phyloP scores from a whole-genome alignment of 2,329 filamentous ascomycete genomes.

The Fusarium nodosum region DNA sequence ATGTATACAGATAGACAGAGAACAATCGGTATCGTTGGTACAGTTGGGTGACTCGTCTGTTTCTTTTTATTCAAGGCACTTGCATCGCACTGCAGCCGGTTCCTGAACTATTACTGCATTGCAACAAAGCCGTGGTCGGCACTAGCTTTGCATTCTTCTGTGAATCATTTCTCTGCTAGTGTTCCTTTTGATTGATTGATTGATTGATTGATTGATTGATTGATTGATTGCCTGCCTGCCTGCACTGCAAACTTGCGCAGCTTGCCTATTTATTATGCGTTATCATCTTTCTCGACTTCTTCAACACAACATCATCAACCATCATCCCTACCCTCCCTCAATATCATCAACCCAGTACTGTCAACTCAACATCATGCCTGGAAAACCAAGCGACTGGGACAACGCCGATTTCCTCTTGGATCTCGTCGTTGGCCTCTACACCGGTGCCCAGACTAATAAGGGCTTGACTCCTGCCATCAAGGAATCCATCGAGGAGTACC shows the following conservation, averaged over 20 bases:
- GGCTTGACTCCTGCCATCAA: conserved; percentile 51
- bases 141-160: background rate
- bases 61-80: background rate
- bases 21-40: conserved; percentile 1
- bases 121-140: background rate
- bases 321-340: no score
- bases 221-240: no score
- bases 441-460: conserved; percentile 46
- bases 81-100: background rate
- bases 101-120: background rate
- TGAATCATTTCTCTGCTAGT: background rate
- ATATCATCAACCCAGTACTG: background rate
- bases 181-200: background rate
- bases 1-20: background rate
- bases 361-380: conserved; percentile 36
- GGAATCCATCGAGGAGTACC: conserved; percentile 51
- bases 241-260: background rate
- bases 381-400: conserved; percentile 50
- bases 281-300: background rate
- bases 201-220: no score
- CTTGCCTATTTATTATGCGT: background rate
- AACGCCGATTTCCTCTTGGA: conserved; percentile 54
- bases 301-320: conserved; percentile 3
- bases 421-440: conserved; percentile 53
- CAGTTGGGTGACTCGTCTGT: background rate